Base-by-base conservation (phyloP, 306 rosid genomes). In the Oxytropis ochrocephala region DNA sequence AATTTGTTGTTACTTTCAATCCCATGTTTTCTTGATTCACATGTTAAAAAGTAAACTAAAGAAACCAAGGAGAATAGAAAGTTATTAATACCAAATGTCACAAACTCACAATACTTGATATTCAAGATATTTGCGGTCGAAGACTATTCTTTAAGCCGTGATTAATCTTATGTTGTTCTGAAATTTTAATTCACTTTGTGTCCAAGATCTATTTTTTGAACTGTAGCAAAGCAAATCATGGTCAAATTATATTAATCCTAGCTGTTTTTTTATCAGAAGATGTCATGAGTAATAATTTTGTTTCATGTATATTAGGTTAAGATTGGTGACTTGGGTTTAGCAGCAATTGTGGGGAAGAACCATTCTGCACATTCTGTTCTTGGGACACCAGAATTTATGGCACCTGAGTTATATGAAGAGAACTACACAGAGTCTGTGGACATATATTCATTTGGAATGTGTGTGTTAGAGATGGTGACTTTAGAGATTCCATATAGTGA, bases 291-390 rank as follows among this genome's bases (percentile, higher is more conserved):
- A 24, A n/a, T 33, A 30, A 8, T 35, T 18, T 44, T 46, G 12
- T 11, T n/a, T 41, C 44, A 65, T 67, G 38, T 17, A 6, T 12
- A 35, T 7, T 46, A 92, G 96, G 97, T 93, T 32, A 93, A 93
- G 79, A 90, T 93, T 82, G 97, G 98, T 12, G 98, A 93, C 76
- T 82, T 93, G 86, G 97, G 97, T 10, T 77, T 88, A 84, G 96
- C 97, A 1, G 89, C 96, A 36, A 86, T 81, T 38, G 96, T 93
- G 75, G 96, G 93, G 41, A 89, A 86, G 83, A 93, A 42, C 24
- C 97, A 90, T 24, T 85, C 77, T 9, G 91, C 98, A 5, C 97
- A 93, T 84, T 90, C 96, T 6, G 79, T 90, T 12, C 74, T 93
- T 0, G 98, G 98, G 41, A 92, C 96, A 7, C 96, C 96, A 0